phyloP scores from a whole-genome alignment of 257 asterid genomes.

The Solanum peruvianum region DNA sequence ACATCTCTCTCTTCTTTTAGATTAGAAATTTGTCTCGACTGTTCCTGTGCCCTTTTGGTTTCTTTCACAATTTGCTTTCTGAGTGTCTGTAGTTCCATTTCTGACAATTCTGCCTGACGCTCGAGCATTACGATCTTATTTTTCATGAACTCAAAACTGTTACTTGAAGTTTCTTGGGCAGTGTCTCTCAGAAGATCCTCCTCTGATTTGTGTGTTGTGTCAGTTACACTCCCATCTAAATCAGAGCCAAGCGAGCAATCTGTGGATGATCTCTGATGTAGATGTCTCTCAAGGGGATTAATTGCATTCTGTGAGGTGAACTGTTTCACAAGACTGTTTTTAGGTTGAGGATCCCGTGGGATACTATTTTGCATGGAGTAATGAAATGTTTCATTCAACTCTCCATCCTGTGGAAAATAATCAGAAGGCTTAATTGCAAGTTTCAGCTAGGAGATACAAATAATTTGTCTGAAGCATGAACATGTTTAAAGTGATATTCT shows the following conservation, averaged over 20 bases:
- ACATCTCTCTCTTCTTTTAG: constrained; percentile 56
- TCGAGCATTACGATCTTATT: constrained; percentile 36
- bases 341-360: constrained; percentile 26
- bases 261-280: constrained; percentile 15
- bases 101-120: constrained; percentile 67
- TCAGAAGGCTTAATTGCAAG: not conserved
- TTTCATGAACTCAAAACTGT: constrained; percentile 15
- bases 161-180: constrained; percentile 13
- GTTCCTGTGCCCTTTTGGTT: constrained; percentile 50
- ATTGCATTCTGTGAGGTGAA: not conserved
- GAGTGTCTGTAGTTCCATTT: constrained; percentile 72
- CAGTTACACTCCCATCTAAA: constrained; percentile 17
- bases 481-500: not conserved
- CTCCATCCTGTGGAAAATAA: constrained; percentile 33
- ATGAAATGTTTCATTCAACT: constrained; percentile 28
- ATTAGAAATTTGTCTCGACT: constrained; percentile 38
- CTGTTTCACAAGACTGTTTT: constrained; percentile 10
- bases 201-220: constrained; percentile 3
- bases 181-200: constrained; percentile 17
- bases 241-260: constrained; percentile 9
- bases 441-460: not conserved
- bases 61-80: constrained; percentile 67
- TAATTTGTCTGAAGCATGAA: not conserved
- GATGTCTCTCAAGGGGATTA: not conserved
- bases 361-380: constrained; percentile 26